These are phyloP conservation scores for Kingdonia uniflora DNA, from an alignment of 164 flowering plant species.

Conservation along the genomic window DNA sequence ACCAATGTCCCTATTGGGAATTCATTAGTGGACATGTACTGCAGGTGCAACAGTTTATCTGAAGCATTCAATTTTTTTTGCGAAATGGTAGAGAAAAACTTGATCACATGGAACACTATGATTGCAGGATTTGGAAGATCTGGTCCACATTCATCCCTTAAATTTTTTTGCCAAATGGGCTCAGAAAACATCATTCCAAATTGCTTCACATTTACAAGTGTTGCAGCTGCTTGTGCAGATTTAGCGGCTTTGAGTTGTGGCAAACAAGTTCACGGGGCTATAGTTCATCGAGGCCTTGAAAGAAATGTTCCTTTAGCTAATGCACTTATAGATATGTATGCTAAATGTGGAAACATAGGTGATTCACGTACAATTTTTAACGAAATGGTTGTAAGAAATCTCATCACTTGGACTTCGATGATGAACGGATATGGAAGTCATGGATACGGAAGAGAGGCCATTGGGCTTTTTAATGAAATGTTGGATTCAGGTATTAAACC, in stretches of 20 bases:
- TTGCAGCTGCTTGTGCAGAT: conserved; percentile 54
- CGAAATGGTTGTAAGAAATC: conserved; percentile 33
- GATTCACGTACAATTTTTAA: conserved; percentile 41
- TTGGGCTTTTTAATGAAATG: conserved; percentile 63
- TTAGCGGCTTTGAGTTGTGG: conserved; percentile 51
- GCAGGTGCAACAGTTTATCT: conserved; percentile 39
- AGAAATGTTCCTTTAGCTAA: conserved; percentile 43
- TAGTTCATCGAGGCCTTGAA: conserved; percentile 40
- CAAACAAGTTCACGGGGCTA: conserved; percentile 61
- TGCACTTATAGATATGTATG: conserved; percentile 83
- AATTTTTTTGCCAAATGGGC: conserved; percentile 42
- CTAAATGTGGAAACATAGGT: conserved; percentile 62
- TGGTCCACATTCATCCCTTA: conserved; percentile 35
- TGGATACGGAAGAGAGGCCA: conserved; percentile 69
- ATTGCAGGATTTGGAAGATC: conserved; percentile 62
- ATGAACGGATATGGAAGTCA: conserved; percentile 83
- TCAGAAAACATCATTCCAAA: conserved; percentile 42
- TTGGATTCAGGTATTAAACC: conserved; percentile 45
- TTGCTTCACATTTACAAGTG: conserved; percentile 62
- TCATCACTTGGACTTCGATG: conserved; percentile 90
- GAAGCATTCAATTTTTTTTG: conserved; percentile 56
- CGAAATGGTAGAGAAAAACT: conserved; percentile 46
- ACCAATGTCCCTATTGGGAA: conserved; percentile 60
- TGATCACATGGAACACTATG: conserved; percentile 82
- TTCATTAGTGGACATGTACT: conserved; percentile 82